phyloP scores from a whole-genome alignment of 2,329 filamentous ascomycete genomes.

The Cryoendolithus antarcticus region DNA sequence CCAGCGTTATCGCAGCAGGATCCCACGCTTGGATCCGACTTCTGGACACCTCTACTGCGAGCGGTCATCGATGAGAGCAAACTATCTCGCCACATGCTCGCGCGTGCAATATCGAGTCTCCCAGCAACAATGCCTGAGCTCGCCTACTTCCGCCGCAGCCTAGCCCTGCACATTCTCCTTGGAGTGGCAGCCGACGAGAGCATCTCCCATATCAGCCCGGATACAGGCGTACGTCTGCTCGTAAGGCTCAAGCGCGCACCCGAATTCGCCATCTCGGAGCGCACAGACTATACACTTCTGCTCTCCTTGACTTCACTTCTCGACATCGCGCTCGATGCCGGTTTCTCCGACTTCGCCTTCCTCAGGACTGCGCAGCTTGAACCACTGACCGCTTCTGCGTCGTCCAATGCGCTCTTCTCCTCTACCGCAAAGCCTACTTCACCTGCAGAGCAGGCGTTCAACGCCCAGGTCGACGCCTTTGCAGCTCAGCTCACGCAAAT shows the following conservation, averaged over 20 bases:
- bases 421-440: slow-evolving; percentile 6
- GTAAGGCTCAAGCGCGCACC: slow-evolving; percentile 15
- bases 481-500: slow-evolving; percentile 45
- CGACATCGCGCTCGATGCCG: slow-evolving; percentile 63
- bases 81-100: slow-evolving; percentile 31
- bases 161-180: slow-evolving; percentile 52
- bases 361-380: slow-evolving; percentile 3
- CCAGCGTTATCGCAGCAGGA: background rate
- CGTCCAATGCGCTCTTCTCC: slow-evolving; percentile 15
- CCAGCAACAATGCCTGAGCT: slow-evolving; percentile 39
- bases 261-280: slow-evolving; percentile 40
- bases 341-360: slow-evolving; percentile 24
- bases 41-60: background rate
- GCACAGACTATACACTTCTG: slow-evolving; percentile 58
- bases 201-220: slow-evolving; percentile 1
- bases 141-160: slow-evolving; percentile 51
- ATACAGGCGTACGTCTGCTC: slow-evolving; percentile 15
- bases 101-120: slow-evolving; percentile 47
- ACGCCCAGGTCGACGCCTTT: slow-evolving; percentile 57
- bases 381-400: background rate
- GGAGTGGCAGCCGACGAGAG: background rate
- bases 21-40: background rate
- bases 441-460: slow-evolving; percentile 44
- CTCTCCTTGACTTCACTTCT: slow-evolving; percentile 55
- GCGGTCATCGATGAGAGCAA: background rate